Evolutionary conservation across 305 asterid genomes (phyloP).

Genomic region (Fraxinus platypoda): DNA sequence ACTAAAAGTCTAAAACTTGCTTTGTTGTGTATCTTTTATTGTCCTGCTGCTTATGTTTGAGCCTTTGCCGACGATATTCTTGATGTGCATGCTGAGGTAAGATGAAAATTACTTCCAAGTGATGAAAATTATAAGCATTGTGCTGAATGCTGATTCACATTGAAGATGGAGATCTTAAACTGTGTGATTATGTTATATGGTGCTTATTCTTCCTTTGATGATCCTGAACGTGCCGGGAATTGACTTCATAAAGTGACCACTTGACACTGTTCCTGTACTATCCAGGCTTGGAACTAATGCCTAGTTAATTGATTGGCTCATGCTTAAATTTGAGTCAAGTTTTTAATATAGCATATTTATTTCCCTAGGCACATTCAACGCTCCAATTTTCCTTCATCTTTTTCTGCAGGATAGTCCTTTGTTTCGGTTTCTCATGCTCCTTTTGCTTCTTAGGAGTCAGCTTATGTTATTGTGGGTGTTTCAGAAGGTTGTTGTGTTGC

Average conservation of each 20-base stretch:
- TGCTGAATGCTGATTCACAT: not conserved
- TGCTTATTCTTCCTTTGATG: not conserved
- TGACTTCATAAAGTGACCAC: not conserved
- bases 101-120: not conserved
- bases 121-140: not conserved
- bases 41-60: not conserved
- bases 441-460: not conserved
- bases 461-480: not conserved
- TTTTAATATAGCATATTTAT: not conserved
- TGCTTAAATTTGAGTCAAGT: not conserved
- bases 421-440: not conserved
- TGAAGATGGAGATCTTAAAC: not conserved
- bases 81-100: not conserved
- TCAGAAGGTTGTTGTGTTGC: not conserved
- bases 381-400: not conserved
- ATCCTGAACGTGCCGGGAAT: not conserved
- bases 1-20: not conserved
- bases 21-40: not conserved
- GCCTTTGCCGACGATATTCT: not conserved
- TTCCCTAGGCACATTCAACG: not conserved
- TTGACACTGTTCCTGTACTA: not conserved
- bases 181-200: not conserved
- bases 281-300: not conserved
- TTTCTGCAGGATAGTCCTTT: not conserved
- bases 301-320: not conserved